Evolutionary conservation across 345 rosid genomes (phyloP).

Genomic region (Hypericum perforatum): DNA sequence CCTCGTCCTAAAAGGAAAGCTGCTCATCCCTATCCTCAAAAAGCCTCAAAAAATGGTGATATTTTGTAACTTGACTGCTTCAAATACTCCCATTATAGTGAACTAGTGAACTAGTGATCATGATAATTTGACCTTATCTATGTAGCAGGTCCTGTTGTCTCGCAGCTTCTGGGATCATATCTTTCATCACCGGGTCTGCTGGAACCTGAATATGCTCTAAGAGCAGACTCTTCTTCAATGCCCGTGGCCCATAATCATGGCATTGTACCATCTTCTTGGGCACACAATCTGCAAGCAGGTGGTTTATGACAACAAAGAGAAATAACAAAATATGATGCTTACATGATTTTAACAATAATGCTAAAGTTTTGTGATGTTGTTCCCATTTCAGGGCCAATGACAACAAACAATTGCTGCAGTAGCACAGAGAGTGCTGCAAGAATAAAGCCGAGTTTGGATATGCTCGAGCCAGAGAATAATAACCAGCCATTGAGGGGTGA

Average conservation of each 20-base stretch:
- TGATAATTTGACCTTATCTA: slow-evolving; percentile 8
- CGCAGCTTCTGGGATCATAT: slow-evolving; percentile 33
- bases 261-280: slow-evolving; percentile 39
- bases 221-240: slow-evolving; percentile 51
- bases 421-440: slow-evolving; percentile 55
- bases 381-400: too few relatives aligned
- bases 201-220: slow-evolving; percentile 38
- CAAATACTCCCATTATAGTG: too few relatives aligned
- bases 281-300: slow-evolving; percentile 36
- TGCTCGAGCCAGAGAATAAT: slow-evolving; percentile 38
- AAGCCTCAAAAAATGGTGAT: slow-evolving; percentile 63
- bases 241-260: slow-evolving; percentile 36
- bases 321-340: slow-evolving; percentile 18
- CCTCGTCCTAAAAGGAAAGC: too few relatives aligned
- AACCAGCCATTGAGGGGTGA: slow-evolving; percentile 55
- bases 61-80: too few relatives aligned
- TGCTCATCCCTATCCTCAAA: too few relatives aligned
- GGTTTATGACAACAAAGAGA: slow-evolving; percentile 27
- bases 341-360: not conserved
- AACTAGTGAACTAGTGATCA: too few relatives aligned
- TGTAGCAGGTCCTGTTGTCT: too few relatives aligned
- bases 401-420: slow-evolving; percentile 49
- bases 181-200: slow-evolving; percentile 33
- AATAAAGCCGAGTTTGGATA: slow-evolving; percentile 28
- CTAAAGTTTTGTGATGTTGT: too few relatives aligned